These are phyloP conservation scores for Magnusiomyces tetraspermus DNA, from an alignment of 1,139 yeast species.

Conservation along the genomic window DNA sequence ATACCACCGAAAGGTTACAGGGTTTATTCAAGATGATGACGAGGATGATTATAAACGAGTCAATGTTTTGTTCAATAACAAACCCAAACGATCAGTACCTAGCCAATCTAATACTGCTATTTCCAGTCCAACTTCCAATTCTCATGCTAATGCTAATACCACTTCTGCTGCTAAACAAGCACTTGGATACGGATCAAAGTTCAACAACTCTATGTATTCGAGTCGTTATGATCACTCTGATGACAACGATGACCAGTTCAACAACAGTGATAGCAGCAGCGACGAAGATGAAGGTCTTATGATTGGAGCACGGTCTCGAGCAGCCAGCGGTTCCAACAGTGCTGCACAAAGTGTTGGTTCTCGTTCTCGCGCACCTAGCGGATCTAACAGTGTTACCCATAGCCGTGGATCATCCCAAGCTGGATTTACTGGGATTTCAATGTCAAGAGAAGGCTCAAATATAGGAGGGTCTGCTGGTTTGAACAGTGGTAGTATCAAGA, in stretches of 20 bases:
- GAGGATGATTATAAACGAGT: not conserved
- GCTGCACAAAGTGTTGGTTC: not conserved
- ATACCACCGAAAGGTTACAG: slow-evolving; percentile 1
- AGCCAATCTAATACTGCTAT: too few relatives aligned
- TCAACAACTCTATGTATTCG: not conserved
- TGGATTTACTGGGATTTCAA: not conserved
- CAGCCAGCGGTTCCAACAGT: not conserved
- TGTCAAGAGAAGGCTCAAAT: not conserved
- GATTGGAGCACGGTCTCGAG: not conserved
- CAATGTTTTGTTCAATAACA: not conserved
- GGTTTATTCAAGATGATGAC: not conserved
- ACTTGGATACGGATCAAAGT: not conserved
- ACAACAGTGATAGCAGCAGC: not conserved
- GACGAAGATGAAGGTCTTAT: not conserved
- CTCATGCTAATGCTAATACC: too few relatives aligned
- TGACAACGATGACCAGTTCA: not conserved
- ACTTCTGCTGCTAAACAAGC: not conserved
- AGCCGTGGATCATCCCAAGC: not conserved
- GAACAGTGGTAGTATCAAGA: not conserved
- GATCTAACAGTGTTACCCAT: not conserved
- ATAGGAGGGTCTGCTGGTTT: not conserved
- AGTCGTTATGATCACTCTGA: not conserved
- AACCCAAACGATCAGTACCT: too few relatives aligned
- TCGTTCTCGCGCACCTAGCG: not conserved
- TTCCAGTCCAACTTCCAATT: too few relatives aligned